Evolutionary conservation across 2,329 filamentous ascomycete genomes (phyloP).

Genomic region (Talaromyces islandicus): DNA sequence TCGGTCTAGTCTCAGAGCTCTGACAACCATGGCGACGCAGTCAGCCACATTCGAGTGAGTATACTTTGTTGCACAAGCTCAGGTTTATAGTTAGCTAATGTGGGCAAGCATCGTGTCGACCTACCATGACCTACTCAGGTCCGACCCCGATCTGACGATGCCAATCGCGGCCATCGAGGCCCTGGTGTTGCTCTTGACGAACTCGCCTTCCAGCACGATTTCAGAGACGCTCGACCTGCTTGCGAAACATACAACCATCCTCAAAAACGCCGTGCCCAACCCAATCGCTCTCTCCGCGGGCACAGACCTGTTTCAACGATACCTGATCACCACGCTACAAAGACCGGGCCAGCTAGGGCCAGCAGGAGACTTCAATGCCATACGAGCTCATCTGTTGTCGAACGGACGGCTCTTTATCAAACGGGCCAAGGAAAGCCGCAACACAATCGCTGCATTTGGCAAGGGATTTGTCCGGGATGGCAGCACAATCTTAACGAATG

Average conservation of each 20-base stretch:
- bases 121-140: conserved; percentile 57
- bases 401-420: conserved; percentile 84
- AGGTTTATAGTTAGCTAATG: conserved; percentile 14
- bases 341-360: conserved; percentile 46
- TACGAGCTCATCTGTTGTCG: conserved; percentile 73
- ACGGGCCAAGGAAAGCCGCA: conserved; percentile 76
- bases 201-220: conserved; percentile 75
- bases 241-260: conserved; percentile 65
- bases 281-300: conserved; percentile 88
- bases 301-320: conserved; percentile 92
- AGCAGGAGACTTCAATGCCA: conserved; percentile 69
- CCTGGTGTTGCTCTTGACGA: conserved; percentile 77
- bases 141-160: conserved; percentile 84
- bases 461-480: conserved; percentile 73
- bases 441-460: conserved; percentile 75
- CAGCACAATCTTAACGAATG: conserved; percentile 80
- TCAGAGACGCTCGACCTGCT: conserved; percentile 89
- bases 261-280: conserved; percentile 76
- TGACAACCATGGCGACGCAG: conserved; percentile 24
- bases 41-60: conserved; percentile 38
- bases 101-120: conserved; percentile 54
- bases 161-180: conserved; percentile 92
- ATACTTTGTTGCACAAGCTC: conserved; percentile 12
- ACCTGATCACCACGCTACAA: conserved; percentile 70
- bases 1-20: neutral